Conservation (phyloP, 2,329 filamentous ascomycete species). For the Talaromyces sp. region DNA sequence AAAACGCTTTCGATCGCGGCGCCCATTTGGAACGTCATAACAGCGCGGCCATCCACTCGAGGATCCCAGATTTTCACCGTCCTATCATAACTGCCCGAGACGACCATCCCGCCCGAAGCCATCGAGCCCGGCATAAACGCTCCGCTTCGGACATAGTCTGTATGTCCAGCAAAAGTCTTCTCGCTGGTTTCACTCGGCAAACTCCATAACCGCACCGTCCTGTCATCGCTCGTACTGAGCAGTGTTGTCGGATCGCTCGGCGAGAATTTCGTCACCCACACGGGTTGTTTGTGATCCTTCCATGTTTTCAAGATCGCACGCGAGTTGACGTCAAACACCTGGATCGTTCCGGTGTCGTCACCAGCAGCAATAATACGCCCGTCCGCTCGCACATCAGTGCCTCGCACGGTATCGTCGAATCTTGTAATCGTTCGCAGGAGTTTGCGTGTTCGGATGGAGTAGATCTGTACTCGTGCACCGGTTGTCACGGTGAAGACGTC, state of each 20-base stretch:
- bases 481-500: slow-evolving; percentile 85
- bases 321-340: slow-evolving; percentile 89
- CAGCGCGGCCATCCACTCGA: slow-evolving; percentile 60
- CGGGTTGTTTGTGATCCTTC: slow-evolving; percentile 88
- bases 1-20: slow-evolving; percentile 85
- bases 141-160: slow-evolving; percentile 86
- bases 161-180: slow-evolving; percentile 76
- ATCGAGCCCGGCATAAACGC: slow-evolving; percentile 68
- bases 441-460: slow-evolving; percentile 86
- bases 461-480: slow-evolving; percentile 87
- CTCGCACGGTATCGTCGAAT: slow-evolving; percentile 86
- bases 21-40: slow-evolving; percentile 94
- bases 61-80: slow-evolving; percentile 94
- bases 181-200: slow-evolving; percentile 72
- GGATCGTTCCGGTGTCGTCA: slow-evolving; percentile 85
- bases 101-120: slow-evolving; percentile 64
- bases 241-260: slow-evolving; percentile 78
- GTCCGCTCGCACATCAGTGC: slow-evolving; percentile 82
- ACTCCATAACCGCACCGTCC: slow-evolving; percentile 91
- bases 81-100: slow-evolving; percentile 90
- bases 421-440: slow-evolving; percentile 89
- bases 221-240: slow-evolving; percentile 87
- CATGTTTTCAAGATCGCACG: slow-evolving; percentile 92
- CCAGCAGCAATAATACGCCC: slow-evolving; percentile 85
- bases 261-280: slow-evolving; percentile 90